Evolutionary conservation across 208 protist genomes (phyloP), one percentile per base, ranked within the genome.

Genomic region (Acanthamoeba polyphaga): DNA sequence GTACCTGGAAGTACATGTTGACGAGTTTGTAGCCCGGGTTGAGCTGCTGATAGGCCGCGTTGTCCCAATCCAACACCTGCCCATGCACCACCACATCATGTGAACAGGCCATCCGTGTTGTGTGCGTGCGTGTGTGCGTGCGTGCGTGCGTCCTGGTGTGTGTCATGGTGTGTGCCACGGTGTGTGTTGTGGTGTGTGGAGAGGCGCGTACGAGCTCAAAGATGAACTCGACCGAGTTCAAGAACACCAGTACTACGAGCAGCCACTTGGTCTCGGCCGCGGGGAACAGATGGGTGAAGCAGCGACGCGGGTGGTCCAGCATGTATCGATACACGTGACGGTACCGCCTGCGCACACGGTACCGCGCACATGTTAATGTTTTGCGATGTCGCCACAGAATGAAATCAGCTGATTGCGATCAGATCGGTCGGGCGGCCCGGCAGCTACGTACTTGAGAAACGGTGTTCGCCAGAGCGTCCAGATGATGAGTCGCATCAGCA

Each of bases 1-100:
- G 27, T 51, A 68, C 84, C 84, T 91, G 84, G 15, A 91, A 91
- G 34, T 91, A 91, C 84, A 91, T 91, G 55, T 91, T 91, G n/a
- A 70, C 1, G 0, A 91, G 84, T 55, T 91, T 91, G n/a, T 91
- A 38, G 12, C 55, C 55, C 1, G 84, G 3, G 15, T 70, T 91
- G 32, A 91, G 51, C n/a, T 7, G 13, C 4, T 5, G 9, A 91
- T 70, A 91, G n/a, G 84, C 53, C 7, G 38, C 8, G 84, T 29
- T 91, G 32, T 46, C 15, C 84, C 84, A 91, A 70, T 91, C 84
- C 34, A 91, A 9, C 9, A 89, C 17, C 82, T 89, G 13, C 68
- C 10, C 66, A 19, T 29, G 22, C 24, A 74, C 24, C 66, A 17
- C 32, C 66, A 3, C 27, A 68, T 22, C 62, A 68, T 68, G 8